Conservation (phyloP, 139 green algal genomes). For the Chlorella sp. region DNA sequence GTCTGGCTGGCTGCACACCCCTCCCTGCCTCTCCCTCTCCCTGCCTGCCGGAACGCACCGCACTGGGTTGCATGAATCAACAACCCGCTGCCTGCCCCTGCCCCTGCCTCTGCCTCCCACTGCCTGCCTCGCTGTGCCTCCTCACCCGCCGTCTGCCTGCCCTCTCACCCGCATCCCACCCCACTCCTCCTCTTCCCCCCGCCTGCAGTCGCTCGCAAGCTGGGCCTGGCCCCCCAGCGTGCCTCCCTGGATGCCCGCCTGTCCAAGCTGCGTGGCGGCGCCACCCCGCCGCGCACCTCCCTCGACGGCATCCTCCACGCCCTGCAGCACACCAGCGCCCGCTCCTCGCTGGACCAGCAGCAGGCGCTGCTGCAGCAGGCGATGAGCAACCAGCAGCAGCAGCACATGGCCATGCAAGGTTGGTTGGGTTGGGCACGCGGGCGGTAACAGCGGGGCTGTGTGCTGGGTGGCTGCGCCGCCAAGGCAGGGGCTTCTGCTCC, state of each 20-base stretch:
- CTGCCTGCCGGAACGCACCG: not conserved
- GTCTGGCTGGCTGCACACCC: not conserved
- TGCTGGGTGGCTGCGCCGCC: not conserved
- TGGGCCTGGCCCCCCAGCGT: conserved; percentile 62
- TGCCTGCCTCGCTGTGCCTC: not conserved
- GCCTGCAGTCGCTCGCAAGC: conserved; percentile 74
- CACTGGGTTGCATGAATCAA: too few species aligned
- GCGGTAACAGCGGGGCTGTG: too few species aligned
- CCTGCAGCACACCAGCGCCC: conserved; percentile 1
- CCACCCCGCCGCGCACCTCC: conserved; percentile 31
- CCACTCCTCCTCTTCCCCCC: not conserved
- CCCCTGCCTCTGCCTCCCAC: not conserved
- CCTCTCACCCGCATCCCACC: too few species aligned
- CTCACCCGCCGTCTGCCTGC: not conserved
- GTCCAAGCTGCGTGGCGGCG: conserved; percentile 21
- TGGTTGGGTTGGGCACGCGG: too few species aligned
- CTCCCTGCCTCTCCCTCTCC: not conserved
- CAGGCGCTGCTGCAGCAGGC: conserved; percentile 30
- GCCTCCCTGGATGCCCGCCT: conserved; percentile 28
- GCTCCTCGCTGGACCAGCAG: conserved; percentile 35
- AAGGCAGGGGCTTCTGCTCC: too few species aligned
- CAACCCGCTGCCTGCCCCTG: too few species aligned
- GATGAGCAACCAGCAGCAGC: conserved; percentile 22
- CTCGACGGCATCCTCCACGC: conserved; percentile 36
- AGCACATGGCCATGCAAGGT: conserved; percentile 15